A percentile compares a stretch with the other conserved stretches of the same genome.
Conservation (phyloP, 1,139 yeast genomes). For the Lodderomyces beijingensis region DNA sequence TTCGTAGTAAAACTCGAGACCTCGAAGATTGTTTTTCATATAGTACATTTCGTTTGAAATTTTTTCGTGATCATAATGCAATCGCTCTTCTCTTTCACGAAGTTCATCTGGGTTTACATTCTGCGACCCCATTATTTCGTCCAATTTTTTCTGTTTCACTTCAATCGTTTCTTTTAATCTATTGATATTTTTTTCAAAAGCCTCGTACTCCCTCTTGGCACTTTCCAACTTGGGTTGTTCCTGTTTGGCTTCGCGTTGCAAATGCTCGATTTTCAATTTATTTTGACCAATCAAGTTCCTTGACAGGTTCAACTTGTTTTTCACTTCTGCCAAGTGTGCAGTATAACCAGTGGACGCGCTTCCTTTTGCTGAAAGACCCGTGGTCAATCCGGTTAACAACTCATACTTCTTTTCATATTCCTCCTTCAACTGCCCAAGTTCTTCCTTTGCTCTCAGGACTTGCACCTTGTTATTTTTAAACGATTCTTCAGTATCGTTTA, state of each 20-base stretch:
- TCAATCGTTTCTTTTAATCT: conserved; percentile 36
- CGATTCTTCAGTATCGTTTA: conserved; percentile 27
- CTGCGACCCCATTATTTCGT: conserved; percentile 50
- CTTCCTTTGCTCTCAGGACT: conserved; percentile 41
- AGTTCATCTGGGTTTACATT: conserved; percentile 34
- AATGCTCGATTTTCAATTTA: conserved; percentile 54
- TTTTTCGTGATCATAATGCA: conserved; percentile 25
- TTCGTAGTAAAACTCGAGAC: conserved; percentile 71
- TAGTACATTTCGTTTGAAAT: conserved; percentile 51
- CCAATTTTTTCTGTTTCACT: conserved; percentile 41
- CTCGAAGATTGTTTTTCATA: conserved; percentile 58
- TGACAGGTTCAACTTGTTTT: conserved; percentile 51
- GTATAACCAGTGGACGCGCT: conserved; percentile 73
- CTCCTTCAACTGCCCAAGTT: conserved; percentile 42
- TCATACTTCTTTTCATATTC: conserved; percentile 69
- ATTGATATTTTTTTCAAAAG: conserved; percentile 40
- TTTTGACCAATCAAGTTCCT: conserved; percentile 58
- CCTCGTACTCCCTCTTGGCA: conserved; percentile 53
- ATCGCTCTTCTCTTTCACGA: conserved; percentile 35
- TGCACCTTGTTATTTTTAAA: conserved; percentile 27
- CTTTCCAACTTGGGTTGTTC: conserved; percentile 50
- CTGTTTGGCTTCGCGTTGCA: conserved; percentile 47
- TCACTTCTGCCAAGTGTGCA: conserved; percentile 66
- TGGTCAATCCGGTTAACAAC: conserved; percentile 72
- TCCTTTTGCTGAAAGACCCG: conserved; percentile 88